Base-by-base conservation (phyloP, 495 filamentous ascomycete genomes). In the Neurospora sp. region DNA sequence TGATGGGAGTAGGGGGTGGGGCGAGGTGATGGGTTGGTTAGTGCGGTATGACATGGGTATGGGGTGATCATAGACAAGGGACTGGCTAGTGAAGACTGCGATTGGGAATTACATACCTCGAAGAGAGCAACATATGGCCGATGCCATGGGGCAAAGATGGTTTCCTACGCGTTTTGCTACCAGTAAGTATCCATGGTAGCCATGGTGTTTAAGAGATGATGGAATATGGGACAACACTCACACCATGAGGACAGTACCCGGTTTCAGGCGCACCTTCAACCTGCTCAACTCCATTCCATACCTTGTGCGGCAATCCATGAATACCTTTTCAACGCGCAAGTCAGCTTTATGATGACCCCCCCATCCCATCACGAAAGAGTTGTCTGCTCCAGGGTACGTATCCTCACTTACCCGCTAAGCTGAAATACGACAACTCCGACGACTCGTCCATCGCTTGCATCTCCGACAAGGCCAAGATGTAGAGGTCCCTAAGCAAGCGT, bases 191-290 rank as follows among this genome's bases (percentile, higher is more conserved):
- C 14, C 12, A 11, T 14, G 46, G 10, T 23, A 62, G 31, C 6
- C 27, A 18, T 62, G 6, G 20, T 54, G 42, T 16, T 40, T 6
- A 59, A 27, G 20, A 27, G 23, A 27, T 7, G 5, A 27, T 14
- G 20, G 2, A 12, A 27, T 59, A 12, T 27, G 5, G 10, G 54
- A 35, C 27, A 62, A 73, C 35, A 79, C 78, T 69, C 76, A 85
- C 84, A 44, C 79, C 77, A 59, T 86, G 85, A 59, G 84, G 83
- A 75, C 88, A 89, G 72, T 85, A 89, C 1, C 86, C 86, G 12
- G 74, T 74, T 14, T 74, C 66, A 11, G 78, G 75, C 5, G 75
- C 78, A 42, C 81, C 79, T 20, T 78, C 59, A 70, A 82, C 82
- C 18, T 83, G 77, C 3, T 75, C 79, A 14, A 84, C 81, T 39